Conservation (phyloP, 495 filamentous ascomycete genomes). For the Tuber melanosporum region DNA sequence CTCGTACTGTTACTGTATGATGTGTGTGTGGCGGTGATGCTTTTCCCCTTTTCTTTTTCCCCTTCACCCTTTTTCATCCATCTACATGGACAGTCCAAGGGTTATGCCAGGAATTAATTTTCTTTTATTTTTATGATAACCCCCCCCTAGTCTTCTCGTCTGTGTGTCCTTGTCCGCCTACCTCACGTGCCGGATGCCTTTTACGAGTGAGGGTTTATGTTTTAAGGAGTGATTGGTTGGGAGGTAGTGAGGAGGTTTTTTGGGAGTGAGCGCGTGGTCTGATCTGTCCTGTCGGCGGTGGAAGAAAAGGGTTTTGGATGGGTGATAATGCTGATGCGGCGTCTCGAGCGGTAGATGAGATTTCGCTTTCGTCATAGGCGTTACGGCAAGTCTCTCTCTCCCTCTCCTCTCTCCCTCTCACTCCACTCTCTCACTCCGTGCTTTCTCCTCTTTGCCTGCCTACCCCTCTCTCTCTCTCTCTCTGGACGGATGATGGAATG, state of each 20-base stretch:
- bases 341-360: neutral
- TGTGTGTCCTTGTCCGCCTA: neutral
- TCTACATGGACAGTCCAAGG: neutral
- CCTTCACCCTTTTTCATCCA: neutral
- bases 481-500: neutral
- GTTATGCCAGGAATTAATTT: neutral
- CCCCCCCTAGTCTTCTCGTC: too few species aligned
- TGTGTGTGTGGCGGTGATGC: neutral
- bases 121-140: too few species aligned
- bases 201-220: neutral
- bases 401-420: rapidly evolving
- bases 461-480: neutral
- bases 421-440: neutral
- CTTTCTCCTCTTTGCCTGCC: too few species aligned
- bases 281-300: neutral
- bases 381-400: neutral
- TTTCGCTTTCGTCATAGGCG: neutral
- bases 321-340: neutral
- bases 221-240: neutral
- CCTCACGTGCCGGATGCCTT: conserved; percentile 1
- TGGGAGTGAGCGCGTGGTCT: neutral
- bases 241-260: neutral
- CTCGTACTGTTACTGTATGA: too few species aligned
- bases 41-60: neutral
- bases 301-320: neutral